Base-by-base conservation (phyloP, 345 rosid genomes). In the Lagerstroemia speciosa region DNA sequence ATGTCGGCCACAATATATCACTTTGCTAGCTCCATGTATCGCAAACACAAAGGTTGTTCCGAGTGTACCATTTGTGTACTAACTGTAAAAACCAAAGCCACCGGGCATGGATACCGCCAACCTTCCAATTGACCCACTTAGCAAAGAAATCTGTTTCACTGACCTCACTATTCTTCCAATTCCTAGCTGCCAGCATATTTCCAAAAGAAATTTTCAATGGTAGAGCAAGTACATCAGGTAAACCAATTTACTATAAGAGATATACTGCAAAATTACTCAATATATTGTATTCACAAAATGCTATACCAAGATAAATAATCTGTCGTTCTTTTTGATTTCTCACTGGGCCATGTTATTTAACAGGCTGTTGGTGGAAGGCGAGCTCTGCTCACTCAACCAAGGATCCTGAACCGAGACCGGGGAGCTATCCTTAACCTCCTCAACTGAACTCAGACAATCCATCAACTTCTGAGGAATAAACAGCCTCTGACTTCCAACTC, bases 361-460 rank as follows among this genome's bases (percentile, higher is more conserved):
- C 73, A 93, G 78, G 81, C 94, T 89, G 78, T 83, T 91, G 37
- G 92, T 52, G 22, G 94, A 86, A 73, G 97, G 94, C 22, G 98
- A 91, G 86, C 96, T 93, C 26, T 91, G 89, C 62, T 82, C 92
- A 69, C 98, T 93, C 61, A 81, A 75, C 98, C 98, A 93, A 31
- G 87, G 87, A 71, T 87, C 97, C 73, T 85, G 98, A 24, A 89
- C 94, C 5, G 98, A 93, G 60, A 89, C 89, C 0, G 94, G 96
- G 10, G 97, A 91, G 74, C 82, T 81, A 67, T 82, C 87, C 65
- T 78, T 82, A 17, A 76, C 81, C 76, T 77, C 92, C 71, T 80
- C 87, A 12, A 84, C 63, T 1, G 63, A 40, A 20, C 78, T 67
- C 26, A 82, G 68, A 48, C 78, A 66, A 19, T 86, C 91, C 6